Percentiles rank a stretch among this genome's conserved stretches.
phyloP scores from a whole-genome alignment of 164 flowering plant species.

The Magnolia kwangsiensis region DNA sequence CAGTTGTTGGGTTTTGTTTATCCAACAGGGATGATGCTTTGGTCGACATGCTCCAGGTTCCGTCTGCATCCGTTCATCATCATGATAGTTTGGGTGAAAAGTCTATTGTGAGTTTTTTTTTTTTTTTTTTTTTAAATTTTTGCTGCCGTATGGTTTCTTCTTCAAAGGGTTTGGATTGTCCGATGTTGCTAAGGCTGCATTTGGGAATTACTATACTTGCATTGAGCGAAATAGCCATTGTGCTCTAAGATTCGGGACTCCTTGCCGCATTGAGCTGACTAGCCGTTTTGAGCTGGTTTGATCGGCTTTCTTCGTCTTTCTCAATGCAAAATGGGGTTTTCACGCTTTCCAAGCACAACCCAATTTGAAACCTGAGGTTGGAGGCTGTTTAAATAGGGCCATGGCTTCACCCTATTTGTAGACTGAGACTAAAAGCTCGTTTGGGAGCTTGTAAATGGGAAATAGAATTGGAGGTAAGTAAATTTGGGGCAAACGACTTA shows the following conservation, averaged over 20 bases:
- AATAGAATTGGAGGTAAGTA: no score
- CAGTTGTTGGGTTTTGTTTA: neutral
- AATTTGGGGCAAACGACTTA: no score
- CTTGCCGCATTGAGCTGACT: neutral
- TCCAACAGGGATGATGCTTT: constrained; percentile 45
- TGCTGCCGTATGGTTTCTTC: neutral
- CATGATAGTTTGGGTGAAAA: constrained; percentile 1
- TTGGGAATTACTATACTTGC: neutral
- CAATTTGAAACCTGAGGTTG: no score
- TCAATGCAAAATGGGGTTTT: no score
- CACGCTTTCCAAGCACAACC: no score
- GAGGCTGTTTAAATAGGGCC: no score
- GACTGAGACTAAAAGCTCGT: no score
- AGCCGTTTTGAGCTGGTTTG: neutral
- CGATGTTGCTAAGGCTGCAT: neutral
- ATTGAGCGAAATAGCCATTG: neutral
- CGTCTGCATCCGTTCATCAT: neutral
- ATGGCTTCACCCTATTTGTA: no score
- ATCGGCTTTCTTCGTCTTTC: neutral
- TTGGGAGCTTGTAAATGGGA: no score
- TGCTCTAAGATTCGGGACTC: neutral
- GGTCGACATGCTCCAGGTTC: constrained; percentile 7
- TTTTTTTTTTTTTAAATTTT: no score
- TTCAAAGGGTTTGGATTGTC: neutral
- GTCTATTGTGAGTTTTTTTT: constrained; percentile 6